A percentile compares a stretch with the other conserved stretches of the same genome.
Conservation (phyloP, 1,284 basidiomycete genomes). For the Rhodofomes roseus region DNA sequence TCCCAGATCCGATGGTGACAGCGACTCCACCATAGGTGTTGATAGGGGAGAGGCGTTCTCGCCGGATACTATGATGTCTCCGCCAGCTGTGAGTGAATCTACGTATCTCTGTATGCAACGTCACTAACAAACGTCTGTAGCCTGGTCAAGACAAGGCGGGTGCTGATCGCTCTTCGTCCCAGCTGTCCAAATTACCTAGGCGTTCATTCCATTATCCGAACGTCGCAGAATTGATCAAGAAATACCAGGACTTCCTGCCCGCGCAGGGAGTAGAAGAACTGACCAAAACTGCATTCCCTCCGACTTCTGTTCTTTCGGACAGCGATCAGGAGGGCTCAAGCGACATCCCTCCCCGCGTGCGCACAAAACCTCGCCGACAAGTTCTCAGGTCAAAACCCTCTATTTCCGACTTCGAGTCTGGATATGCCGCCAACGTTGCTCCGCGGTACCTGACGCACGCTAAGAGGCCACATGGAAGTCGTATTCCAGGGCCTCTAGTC, state of each 20-base stretch:
- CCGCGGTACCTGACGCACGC: conserved; percentile 59
- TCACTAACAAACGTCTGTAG: background rate
- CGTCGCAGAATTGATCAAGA: conserved; percentile 83
- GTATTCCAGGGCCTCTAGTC: conserved; percentile 49
- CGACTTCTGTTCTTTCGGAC: conserved; percentile 55
- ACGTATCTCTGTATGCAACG: background rate
- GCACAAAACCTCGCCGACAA: conserved; percentile 46
- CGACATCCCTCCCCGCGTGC: conserved; percentile 34
- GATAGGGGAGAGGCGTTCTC: conserved; percentile 37
- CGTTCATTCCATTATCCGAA: conserved; percentile 54
- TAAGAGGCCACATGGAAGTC: conserved; percentile 42
- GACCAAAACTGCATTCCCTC: conserved; percentile 61
- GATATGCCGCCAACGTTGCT: conserved; percentile 86
- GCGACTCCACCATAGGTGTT: conserved; percentile 90
- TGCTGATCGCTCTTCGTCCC: conserved; percentile 5
- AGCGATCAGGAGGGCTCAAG: conserved; percentile 64
- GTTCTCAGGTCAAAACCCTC: conserved; percentile 52
- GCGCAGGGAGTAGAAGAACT: conserved; percentile 69
- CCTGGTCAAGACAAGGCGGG: conserved; percentile 3
- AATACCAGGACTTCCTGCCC: conserved; percentile 76
- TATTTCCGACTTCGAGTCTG: conserved; percentile 81
- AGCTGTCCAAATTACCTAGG: conserved; percentile 69
- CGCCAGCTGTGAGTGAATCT: conserved; percentile 23
- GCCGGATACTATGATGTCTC: conserved; percentile 21
- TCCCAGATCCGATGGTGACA: conserved; percentile 57